Conservation (phyloP, 2,329 filamentous ascomycete species). For the Fusarium sp. region DNA sequence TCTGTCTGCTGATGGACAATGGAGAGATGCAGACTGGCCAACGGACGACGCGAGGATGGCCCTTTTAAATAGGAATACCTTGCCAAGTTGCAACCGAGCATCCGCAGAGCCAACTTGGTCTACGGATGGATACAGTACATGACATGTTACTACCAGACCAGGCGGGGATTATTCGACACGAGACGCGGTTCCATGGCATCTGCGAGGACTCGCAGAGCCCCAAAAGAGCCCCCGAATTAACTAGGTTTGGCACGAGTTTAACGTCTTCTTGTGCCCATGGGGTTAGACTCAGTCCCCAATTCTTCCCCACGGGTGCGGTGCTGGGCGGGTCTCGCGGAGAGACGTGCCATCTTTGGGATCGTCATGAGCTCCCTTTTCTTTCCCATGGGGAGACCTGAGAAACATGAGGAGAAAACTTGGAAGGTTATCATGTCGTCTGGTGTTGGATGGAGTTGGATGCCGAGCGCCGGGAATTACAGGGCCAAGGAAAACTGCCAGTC, state of each 20-base stretch:
- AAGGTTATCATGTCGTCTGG: neutral
- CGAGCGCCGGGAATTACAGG: neutral
- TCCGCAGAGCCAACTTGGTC: too few relatives aligned
- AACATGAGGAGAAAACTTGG: neutral
- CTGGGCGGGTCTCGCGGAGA: neutral
- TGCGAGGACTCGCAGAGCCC: too few relatives aligned
- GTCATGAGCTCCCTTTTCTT: neutral
- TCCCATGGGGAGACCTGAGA: conserved; percentile 3
- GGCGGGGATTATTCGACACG: too few relatives aligned
- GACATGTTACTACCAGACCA: too few relatives aligned
- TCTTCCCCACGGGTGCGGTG: conserved; percentile 22
- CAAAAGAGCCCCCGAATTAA: neutral
- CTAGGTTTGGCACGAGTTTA: neutral
- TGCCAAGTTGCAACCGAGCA: too few relatives aligned
- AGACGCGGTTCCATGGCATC: too few relatives aligned
- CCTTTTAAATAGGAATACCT: too few relatives aligned
- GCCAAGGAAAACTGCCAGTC: neutral
- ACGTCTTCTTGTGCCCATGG: neutral
- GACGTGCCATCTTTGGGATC: conserved; percentile 14
- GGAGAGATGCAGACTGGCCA: too few relatives aligned
- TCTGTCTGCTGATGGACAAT: neutral
- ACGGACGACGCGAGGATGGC: too few relatives aligned
- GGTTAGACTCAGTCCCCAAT: neutral
- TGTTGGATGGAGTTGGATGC: neutral
- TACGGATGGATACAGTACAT: too few relatives aligned